These are phyloP conservation scores for Takakia lepidozioides DNA, from an alignment of 225 moss, liverwort and hornwort species.

Conservation along the genomic window DNA sequence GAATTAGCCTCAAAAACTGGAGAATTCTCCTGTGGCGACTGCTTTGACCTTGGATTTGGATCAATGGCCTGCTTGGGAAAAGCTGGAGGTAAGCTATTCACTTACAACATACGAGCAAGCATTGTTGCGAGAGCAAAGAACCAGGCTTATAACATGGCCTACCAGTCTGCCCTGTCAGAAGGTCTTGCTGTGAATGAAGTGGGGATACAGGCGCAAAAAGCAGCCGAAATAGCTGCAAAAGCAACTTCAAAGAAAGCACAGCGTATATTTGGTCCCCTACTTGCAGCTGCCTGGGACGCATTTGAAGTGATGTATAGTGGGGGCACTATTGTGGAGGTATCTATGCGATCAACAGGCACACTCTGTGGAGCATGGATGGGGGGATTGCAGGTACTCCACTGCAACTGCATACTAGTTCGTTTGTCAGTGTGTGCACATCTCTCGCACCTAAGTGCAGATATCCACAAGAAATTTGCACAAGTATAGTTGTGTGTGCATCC, in stretches of 20 bases:
- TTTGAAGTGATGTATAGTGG: slow-evolving; percentile 48
- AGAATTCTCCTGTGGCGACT: slow-evolving; percentile 33
- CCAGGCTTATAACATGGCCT: slow-evolving; percentile 23
- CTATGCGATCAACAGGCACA: slow-evolving; percentile 22
- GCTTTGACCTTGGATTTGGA: slow-evolving; percentile 34
- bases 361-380: slow-evolving; percentile 35
- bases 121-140: slow-evolving; percentile 35
- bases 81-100: slow-evolving; percentile 30
- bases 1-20: slow-evolving; percentile 19
- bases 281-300: slow-evolving; percentile 46
- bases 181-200: slow-evolving; percentile 30
- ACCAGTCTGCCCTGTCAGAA: slow-evolving; percentile 25
- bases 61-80: slow-evolving; percentile 32
- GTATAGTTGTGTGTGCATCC: too few relatives aligned
- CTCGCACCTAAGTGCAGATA: too few relatives aligned
- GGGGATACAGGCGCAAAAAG: slow-evolving; percentile 22
- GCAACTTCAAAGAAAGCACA: slow-evolving; percentile 34
- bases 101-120: slow-evolving; percentile 29
- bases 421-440: too few relatives aligned
- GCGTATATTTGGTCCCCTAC: slow-evolving; percentile 31
- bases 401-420: too few relatives aligned
- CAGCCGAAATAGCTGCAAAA: slow-evolving; percentile 32
- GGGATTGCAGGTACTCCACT: slow-evolving; percentile 21
- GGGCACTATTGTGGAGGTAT: slow-evolving; percentile 31
- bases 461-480: too few relatives aligned